These are phyloP conservation scores for Lipomyces spencermartinsiae DNA, from an alignment of 805 yeast species.

Conservation along the genomic window DNA sequence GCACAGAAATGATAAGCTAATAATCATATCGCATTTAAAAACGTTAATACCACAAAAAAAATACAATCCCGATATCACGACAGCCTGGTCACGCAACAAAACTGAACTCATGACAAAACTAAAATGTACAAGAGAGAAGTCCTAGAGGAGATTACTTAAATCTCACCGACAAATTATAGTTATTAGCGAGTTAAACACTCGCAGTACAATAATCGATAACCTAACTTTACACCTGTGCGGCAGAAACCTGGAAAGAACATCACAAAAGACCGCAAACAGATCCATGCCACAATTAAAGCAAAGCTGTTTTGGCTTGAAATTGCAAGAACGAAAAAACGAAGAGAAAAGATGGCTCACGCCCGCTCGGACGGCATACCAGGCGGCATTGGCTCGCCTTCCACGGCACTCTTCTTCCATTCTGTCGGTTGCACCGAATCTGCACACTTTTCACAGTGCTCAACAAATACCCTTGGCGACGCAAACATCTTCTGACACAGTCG, in stretches of 20 bases:
- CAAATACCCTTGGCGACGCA: conserved; percentile 59
- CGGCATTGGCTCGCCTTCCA: conserved; percentile 34
- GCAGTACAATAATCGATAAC: neutral
- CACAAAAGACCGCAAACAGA: neutral
- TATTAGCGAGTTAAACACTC: neutral
- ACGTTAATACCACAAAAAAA: neutral
- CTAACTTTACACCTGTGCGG: neutral
- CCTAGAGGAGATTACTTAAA: neutral
- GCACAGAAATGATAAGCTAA: neutral
- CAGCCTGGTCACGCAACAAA: neutral
- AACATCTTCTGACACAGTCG: conserved; percentile 66
- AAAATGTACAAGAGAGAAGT: conserved; percentile 1
- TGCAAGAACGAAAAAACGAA: neutral
- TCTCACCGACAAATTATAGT: neutral
- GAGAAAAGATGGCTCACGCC: neutral
- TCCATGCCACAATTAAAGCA: neutral
- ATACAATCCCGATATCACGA: neutral
- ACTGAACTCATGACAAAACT: neutral
- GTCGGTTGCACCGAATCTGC: conserved; percentile 50
- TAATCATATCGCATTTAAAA: too few relatives aligned
- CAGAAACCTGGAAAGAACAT: neutral
- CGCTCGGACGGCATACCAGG: neutral
- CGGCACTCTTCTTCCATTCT: conserved; percentile 36
- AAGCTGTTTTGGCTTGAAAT: neutral
- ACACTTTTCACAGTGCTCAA: conserved; percentile 70